Conservation (phyloP, 2,329 filamentous ascomycete genomes). For the Biscogniauxia sp. region DNA sequence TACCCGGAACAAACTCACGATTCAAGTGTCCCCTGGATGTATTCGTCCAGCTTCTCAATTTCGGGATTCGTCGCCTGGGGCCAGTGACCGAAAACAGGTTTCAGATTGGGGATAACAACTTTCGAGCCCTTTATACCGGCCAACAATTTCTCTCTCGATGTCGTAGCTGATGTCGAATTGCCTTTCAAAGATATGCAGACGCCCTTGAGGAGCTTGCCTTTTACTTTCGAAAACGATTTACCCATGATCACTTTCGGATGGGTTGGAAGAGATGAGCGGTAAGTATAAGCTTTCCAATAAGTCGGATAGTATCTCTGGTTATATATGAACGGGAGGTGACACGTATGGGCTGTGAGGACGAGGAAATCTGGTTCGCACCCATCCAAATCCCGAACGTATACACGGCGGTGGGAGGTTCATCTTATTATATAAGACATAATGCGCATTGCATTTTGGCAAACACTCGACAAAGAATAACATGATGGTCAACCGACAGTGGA, state of each 20-base stretch:
- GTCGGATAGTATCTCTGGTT: too few species aligned
- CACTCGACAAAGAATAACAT: background rate
- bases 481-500: background rate
- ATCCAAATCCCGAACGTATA: background rate
- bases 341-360: too few species aligned
- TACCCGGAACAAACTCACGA: background rate
- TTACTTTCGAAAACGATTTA: background rate
- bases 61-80: conserved; percentile 6
- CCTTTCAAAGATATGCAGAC: background rate
- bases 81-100: background rate
- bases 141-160: background rate
- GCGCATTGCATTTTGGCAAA: background rate
- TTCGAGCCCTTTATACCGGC: background rate
- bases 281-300: too few species aligned
- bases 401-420: background rate
- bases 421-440: background rate
- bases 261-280: too few species aligned
- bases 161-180: background rate
- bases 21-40: conserved; percentile 7
- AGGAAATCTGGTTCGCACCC: too few species aligned
- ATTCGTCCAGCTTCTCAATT: conserved; percentile 5
- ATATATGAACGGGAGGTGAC: too few species aligned
- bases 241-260: background rate
- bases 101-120: background rate
- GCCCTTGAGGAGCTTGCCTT: background rate